Conservation (phyloP, 2,329 filamentous ascomycete species). For the Nigrospora osmanthi region DNA sequence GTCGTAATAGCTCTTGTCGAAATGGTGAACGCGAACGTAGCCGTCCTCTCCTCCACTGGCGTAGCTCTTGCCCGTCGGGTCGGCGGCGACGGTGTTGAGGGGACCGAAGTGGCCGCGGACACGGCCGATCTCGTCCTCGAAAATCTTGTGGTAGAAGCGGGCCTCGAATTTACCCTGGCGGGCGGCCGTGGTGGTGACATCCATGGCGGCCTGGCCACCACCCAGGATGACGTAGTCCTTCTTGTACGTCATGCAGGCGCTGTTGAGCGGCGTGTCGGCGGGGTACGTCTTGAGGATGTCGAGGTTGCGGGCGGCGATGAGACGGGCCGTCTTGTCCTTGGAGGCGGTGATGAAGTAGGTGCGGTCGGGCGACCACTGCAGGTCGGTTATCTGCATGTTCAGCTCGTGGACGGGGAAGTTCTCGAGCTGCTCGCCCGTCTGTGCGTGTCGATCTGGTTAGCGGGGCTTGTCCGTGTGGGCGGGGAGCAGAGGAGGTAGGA, state of each 20-base stretch:
- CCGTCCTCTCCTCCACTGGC: constrained; percentile 95
- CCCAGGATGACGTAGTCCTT: constrained; percentile 98
- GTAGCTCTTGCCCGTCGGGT: constrained; percentile 87
- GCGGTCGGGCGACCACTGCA: constrained; percentile 89
- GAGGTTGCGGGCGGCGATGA: constrained; percentile 79
- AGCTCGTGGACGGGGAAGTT: constrained; percentile 82
- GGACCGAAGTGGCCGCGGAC: constrained; percentile 96
- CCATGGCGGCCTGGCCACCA: constrained; percentile 97
- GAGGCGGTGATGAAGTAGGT: constrained; percentile 98
- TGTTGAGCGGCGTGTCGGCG: constrained; percentile 93
- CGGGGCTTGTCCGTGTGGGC: background rate
- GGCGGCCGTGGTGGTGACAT: constrained; percentile 89
- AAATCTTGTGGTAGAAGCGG: constrained; percentile 99
- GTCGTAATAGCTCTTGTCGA: constrained; percentile 97
- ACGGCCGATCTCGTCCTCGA: constrained; percentile 96
- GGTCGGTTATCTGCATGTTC: constrained; percentile 75
- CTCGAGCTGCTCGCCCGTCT: constrained; percentile 74
- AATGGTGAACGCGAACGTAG: constrained; percentile 96
- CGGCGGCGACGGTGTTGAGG: constrained; percentile 90
- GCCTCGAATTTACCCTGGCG: constrained; percentile 99
- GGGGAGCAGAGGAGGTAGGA: background rate
- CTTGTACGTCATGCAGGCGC: constrained; percentile 84
- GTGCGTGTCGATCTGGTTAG: constrained; percentile 6
- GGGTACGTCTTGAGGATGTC: constrained; percentile 87
- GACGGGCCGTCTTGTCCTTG: constrained; percentile 91